Evolutionary conservation across 1,139 yeast genomes (phyloP).

Genomic region (Geotrichum klebahnii): DNA sequence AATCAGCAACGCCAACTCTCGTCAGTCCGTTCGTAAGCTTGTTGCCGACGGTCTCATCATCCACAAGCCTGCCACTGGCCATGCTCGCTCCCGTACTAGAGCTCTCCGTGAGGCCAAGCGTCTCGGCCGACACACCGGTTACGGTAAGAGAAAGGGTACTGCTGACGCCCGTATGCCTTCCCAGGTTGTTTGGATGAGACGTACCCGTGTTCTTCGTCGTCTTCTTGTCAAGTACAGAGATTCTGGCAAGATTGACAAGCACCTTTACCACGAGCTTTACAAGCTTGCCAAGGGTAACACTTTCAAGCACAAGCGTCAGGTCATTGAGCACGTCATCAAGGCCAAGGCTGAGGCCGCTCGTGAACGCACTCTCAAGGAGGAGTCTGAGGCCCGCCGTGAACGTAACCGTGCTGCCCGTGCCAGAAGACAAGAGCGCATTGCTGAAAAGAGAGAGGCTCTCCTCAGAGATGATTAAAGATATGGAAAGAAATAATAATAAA

Average conservation of each 20-base stretch:
- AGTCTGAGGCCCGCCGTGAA: constrained; percentile 98
- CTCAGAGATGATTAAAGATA: constrained; percentile 30
- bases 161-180: constrained; percentile 99
- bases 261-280: constrained; percentile 96
- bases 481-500: background rate
- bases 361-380: constrained; percentile 98
- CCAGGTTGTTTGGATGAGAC: constrained; percentile 99
- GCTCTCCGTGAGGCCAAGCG: constrained; percentile 96
- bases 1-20: constrained; percentile 97
- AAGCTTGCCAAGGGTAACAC: constrained; percentile 99
- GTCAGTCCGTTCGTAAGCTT: constrained; percentile 90
- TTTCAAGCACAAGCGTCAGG: constrained; percentile 99
- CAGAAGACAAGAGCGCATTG: constrained; percentile 96
- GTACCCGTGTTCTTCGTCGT: constrained; percentile 99
- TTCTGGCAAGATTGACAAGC: constrained; percentile 99
- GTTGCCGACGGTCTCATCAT: constrained; percentile 97
- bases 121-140: constrained; percentile 99
- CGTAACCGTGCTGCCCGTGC: constrained; percentile 99
- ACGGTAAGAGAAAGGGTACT: constrained; percentile 99
- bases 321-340: constrained; percentile 98
- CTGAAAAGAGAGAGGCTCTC: constrained; percentile 97
- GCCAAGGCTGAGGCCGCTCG: constrained; percentile 99
- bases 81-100: constrained; percentile 98
- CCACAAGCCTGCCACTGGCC: constrained; percentile 95
- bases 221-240: constrained; percentile 98